phyloP scores from a whole-genome alignment of 2,329 filamentous ascomycete genomes.

The Cyphellophora europaea region DNA sequence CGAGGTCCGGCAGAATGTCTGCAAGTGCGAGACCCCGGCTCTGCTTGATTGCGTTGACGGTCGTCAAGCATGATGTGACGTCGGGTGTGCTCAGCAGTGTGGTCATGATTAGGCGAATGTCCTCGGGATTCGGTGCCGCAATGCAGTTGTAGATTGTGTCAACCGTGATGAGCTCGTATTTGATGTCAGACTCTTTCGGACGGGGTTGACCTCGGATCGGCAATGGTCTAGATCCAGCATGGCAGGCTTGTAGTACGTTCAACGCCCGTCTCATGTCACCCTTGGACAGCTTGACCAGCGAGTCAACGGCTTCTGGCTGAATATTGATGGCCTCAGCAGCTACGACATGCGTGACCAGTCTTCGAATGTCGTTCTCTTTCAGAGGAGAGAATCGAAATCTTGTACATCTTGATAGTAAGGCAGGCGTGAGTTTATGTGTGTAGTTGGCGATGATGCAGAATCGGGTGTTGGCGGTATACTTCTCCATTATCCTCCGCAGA shows the following conservation, averaged over 20 bases:
- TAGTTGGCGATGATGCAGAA: constrained; percentile 99
- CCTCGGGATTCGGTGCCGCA: constrained; percentile 82
- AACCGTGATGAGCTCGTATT: constrained; percentile 79
- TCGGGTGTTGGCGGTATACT: constrained; percentile 93
- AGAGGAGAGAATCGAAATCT: constrained; percentile 90
- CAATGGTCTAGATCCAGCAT: constrained; percentile 72
- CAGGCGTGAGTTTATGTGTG: constrained; percentile 92
- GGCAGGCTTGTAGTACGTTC: constrained; percentile 93
- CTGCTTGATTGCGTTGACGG: constrained; percentile 78
- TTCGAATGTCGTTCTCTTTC: constrained; percentile 76
- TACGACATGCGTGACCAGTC: constrained; percentile 81
- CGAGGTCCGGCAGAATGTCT: constrained; percentile 80
- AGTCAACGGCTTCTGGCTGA: constrained; percentile 67
- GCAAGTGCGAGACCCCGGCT: constrained; percentile 81
- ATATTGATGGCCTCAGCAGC: constrained; percentile 81
- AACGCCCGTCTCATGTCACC: constrained; percentile 93
- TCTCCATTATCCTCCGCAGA: constrained; percentile 93
- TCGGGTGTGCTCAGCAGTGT: constrained; percentile 78
- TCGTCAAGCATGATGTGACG: constrained; percentile 79
- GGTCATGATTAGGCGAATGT: constrained; percentile 73
- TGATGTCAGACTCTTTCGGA: constrained; percentile 50
- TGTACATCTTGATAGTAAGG: constrained; percentile 85
- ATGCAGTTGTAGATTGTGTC: constrained; percentile 95
- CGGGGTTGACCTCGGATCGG: constrained; percentile 29
- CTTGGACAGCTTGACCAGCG: constrained; percentile 77